Base-by-base conservation (phyloP, 1,284 basidiomycete genomes). In the Cryptococcus sp. region DNA sequence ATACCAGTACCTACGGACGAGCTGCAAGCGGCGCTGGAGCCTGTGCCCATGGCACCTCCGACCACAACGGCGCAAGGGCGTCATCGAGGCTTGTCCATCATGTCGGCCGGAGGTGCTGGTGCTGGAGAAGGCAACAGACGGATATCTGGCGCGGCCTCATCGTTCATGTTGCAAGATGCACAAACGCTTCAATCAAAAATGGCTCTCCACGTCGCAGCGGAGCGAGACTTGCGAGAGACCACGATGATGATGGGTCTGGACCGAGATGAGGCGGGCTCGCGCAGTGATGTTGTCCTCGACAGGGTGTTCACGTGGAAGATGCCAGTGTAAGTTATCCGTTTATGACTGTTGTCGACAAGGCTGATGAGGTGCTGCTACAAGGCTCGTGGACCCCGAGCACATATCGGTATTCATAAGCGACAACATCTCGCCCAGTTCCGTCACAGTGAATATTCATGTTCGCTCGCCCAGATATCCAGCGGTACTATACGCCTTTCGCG, bases 191-290 rank as follows among this genome's bases (percentile, higher is more conserved):
- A 53, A 25, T 47, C 51, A 5, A 57, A 55, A 45, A 61, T 61
- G 39, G 61, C 62, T 1, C 81, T 85, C 0, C 86, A 85, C 66
- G 90, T 86, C 85, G 83, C 87, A 86, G 71, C 60, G 1, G 70
- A 73, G 22, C 59, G 64, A 47, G 78, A 78, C 64, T 47, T 77
- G 35, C 62, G 77, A 40, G 80, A 81, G 56, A 80, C 78, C 11
- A 80, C 78, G 3, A 73, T 80, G 71, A 62, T 77, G 60, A 66
- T 75, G 62, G 74, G 73, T 8, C 56, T 78, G n/a, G 71, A 73
- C n/a, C 59, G 66, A 49, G 71, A 69, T 41, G 70, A 73, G 27
- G 55, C 62, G 22, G 60, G 50, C n/a, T 45, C 59, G 31, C 51
- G 69, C 17, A 75, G 74, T 50, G 78, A 78, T 41, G 47, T 77